Conservation (phyloP, 2,329 filamentous ascomycete species). For the Cordyceps tenuipes region DNA sequence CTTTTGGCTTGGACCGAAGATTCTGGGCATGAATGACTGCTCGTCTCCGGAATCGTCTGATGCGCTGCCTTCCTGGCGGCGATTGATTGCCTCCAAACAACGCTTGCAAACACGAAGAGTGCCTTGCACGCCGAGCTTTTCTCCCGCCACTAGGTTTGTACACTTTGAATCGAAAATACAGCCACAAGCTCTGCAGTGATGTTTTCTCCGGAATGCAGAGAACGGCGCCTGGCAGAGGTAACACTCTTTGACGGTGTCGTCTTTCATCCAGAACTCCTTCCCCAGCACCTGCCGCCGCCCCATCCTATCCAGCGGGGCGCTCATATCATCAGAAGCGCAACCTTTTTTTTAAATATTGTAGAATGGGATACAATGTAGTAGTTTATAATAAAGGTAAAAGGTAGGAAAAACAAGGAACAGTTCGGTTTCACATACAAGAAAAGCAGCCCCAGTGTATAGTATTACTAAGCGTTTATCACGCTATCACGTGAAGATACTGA, state of each 20-base stretch:
- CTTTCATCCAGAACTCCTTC: conserved; percentile 98
- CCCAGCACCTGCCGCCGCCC: conserved; percentile 81
- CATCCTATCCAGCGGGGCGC: conserved; percentile 59
- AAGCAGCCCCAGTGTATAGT: too few relatives aligned
- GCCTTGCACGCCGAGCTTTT: conserved; percentile 77
- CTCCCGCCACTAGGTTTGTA: conserved; percentile 81
- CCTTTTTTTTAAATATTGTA: too few relatives aligned
- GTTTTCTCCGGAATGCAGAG: conserved; percentile 88
- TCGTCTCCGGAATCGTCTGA: conserved; percentile 85
- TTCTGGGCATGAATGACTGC: conserved; percentile 57
- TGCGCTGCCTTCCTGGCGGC: conserved; percentile 74
- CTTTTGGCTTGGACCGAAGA: conserved; percentile 50
- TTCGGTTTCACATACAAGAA: too few relatives aligned
- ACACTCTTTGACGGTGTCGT: conserved; percentile 96
- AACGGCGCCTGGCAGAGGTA: conserved; percentile 88
- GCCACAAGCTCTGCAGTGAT: conserved; percentile 93
- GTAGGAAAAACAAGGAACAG: too few relatives aligned
- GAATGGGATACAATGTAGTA: too few relatives aligned
- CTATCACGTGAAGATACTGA: too few relatives aligned
- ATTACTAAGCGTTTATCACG: too few relatives aligned
- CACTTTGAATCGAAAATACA: conserved; percentile 98
- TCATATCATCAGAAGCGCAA: conserved; percentile 47
- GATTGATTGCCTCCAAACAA: conserved; percentile 84
- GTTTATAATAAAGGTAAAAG: too few relatives aligned
- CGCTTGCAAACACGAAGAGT: conserved; percentile 86